Evolutionary conservation across 306 rosid species (phyloP).

Genomic region (Cicer yamashitae): DNA sequence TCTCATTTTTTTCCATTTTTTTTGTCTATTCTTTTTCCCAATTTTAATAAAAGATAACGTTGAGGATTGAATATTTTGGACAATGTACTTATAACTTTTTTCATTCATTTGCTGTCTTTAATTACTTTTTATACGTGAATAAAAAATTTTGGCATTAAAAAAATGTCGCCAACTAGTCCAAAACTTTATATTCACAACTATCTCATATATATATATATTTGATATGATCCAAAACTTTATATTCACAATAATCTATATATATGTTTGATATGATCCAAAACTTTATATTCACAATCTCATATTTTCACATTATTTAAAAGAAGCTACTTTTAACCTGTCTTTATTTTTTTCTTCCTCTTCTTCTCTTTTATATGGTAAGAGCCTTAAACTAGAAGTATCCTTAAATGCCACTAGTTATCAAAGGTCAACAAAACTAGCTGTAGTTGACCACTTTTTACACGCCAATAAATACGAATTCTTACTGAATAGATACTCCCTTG

Average conservation of each 20-base stretch:
- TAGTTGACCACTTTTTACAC: conserved; percentile 1
- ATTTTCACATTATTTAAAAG: conserved; percentile 15
- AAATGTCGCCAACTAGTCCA: not conserved
- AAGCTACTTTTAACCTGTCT: not conserved
- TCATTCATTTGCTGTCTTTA: not conserved
- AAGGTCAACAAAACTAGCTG: conserved; percentile 28
- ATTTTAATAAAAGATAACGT: no score
- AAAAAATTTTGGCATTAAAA: not conserved
- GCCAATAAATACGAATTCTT: not conserved
- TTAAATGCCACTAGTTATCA: not conserved
- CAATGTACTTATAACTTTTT: not conserved
- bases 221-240: conserved; percentile 21
- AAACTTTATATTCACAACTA: conserved; percentile 28
- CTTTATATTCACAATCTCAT: conserved; percentile 33
- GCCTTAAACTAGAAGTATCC: conserved; percentile 25
- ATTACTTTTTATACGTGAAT: not conserved
- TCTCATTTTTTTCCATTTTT: no score
- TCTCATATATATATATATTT: not conserved
- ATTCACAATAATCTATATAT: not conserved
- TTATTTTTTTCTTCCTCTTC: not conserved
- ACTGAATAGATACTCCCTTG: not conserved
- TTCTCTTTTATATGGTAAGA: not conserved
- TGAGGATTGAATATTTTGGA: no score
- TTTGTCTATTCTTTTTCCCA: no score
- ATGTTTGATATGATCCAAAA: not conserved